Evolutionary conservation across 2,329 filamentous ascomycete genomes (phyloP).

Genomic region (Cercospora citrullina): DNA sequence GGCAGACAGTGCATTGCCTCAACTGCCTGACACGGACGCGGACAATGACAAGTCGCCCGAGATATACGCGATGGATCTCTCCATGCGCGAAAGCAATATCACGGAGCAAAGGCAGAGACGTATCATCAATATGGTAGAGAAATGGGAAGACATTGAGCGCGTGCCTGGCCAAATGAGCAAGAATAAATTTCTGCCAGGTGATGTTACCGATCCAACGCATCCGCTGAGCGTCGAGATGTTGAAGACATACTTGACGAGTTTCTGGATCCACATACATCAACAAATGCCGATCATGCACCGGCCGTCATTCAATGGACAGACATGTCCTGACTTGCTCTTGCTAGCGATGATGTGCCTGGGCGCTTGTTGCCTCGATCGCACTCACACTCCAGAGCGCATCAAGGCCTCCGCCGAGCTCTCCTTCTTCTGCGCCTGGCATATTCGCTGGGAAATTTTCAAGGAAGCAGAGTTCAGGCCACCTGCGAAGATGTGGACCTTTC

Average conservation of each 20-base stretch:
- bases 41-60: slow-evolving; percentile 17
- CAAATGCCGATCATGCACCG: slow-evolving; percentile 94
- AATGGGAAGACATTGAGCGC: slow-evolving; percentile 76
- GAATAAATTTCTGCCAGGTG: slow-evolving; percentile 74
- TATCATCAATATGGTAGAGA: slow-evolving; percentile 76
- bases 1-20: slow-evolving; percentile 21
- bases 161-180: slow-evolving; percentile 72
- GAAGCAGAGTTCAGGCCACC: slow-evolving; percentile 85
- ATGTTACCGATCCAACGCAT: slow-evolving; percentile 63
- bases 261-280: slow-evolving; percentile 92
- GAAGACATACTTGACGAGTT: slow-evolving; percentile 89
- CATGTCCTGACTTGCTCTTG: slow-evolving; percentile 78
- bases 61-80: slow-evolving; percentile 62
- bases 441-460: slow-evolving; percentile 96
- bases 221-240: slow-evolving; percentile 87
- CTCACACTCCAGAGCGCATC: slow-evolving; percentile 71
- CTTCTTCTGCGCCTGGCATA: slow-evolving; percentile 86
- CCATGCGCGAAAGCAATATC: slow-evolving; percentile 73
- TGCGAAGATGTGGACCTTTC: slow-evolving; percentile 94
- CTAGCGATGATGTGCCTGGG: slow-evolving; percentile 91
- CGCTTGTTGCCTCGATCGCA: slow-evolving; percentile 82
- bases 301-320: slow-evolving; percentile 87
- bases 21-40: neutral
- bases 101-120: slow-evolving; percentile 81
- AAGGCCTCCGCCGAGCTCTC: slow-evolving; percentile 78